Conservation (phyloP, 768 basidiomycete genomes). For the Asterophora lycoperdoides region DNA sequence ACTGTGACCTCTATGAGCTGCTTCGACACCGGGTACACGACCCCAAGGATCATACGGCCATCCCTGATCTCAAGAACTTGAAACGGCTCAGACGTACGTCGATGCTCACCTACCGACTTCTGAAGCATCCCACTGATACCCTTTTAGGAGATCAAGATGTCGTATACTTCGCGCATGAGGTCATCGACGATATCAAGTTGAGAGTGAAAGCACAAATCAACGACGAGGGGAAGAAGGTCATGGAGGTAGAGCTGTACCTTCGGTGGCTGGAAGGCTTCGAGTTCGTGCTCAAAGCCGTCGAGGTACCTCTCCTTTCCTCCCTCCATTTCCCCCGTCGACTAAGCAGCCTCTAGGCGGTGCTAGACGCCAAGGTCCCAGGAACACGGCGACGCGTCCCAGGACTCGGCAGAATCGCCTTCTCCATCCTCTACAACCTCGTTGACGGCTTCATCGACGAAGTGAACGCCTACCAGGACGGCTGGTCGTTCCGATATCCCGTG, state of each 20-base stretch:
- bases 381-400: slow-evolving; percentile 33
- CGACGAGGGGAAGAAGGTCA: slow-evolving; percentile 24
- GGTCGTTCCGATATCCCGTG: slow-evolving; percentile 27
- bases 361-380: slow-evolving; percentile 25
- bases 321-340: background rate
- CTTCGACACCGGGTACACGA: slow-evolving; percentile 13
- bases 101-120: too few relatives aligned
- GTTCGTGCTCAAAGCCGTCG: slow-evolving; percentile 41
- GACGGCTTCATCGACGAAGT: too few relatives aligned
- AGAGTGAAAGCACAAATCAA: slow-evolving; percentile 28
- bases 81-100: slow-evolving; percentile 14
- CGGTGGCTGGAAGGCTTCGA: slow-evolving; percentile 43
- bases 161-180: slow-evolving; percentile 23
- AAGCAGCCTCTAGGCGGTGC: slow-evolving; percentile 25
- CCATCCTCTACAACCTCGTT: slow-evolving; percentile 34
- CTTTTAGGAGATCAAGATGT: slow-evolving; percentile 18
- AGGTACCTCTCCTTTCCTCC: slow-evolving; percentile 22
- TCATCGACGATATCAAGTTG: slow-evolving; percentile 30
- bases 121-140: background rate
- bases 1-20: slow-evolving; percentile 18
- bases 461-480: slow-evolving; percentile 24
- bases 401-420: slow-evolving; percentile 37
- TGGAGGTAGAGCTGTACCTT: slow-evolving; percentile 41
- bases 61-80: slow-evolving; percentile 17
- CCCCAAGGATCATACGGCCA: slow-evolving; percentile 11